Conservation (phyloP, 2,329 filamentous ascomycete genomes). For the Dothideomycetes sp. region DNA sequence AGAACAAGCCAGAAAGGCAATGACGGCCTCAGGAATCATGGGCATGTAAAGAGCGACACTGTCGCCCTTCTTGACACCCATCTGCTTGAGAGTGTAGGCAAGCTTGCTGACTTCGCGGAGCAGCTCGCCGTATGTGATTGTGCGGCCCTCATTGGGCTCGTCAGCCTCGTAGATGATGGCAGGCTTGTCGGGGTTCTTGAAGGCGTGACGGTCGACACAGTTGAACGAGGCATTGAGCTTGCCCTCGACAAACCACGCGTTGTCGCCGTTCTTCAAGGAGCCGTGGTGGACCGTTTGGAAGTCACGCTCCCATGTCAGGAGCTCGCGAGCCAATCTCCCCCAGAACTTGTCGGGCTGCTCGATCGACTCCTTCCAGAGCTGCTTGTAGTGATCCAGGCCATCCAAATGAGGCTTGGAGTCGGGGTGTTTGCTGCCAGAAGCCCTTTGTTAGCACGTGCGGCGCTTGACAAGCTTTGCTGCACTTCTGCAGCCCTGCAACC, state of each 20-base stretch:
- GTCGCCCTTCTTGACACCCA: constrained; percentile 95
- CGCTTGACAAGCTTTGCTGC: background rate
- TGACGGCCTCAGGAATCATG: constrained; percentile 94
- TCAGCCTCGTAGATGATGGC: constrained; percentile 99
- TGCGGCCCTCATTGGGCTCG: constrained; percentile 76
- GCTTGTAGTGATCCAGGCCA: constrained; percentile 53
- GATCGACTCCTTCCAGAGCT: constrained; percentile 74
- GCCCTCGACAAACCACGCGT: constrained; percentile 90
- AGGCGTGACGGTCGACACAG: constrained; percentile 92
- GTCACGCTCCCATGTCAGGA: constrained; percentile 82
- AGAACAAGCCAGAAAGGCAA: constrained; percentile 82
- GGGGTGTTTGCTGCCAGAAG: constrained; percentile 47
- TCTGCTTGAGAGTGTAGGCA: constrained; percentile 81
- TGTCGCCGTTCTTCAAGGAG: constrained; percentile 68
- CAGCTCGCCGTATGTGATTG: constrained; percentile 86
- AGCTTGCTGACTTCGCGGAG: constrained; percentile 83
- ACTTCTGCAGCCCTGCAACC: background rate
- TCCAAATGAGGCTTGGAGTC: constrained; percentile 48
- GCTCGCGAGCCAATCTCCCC: constrained; percentile 74
- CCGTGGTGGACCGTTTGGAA: constrained; percentile 84
- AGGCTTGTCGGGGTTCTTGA: constrained; percentile 83
- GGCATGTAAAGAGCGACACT: constrained; percentile 95
- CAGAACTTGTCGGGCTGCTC: constrained; percentile 83
- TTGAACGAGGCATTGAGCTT: constrained; percentile 94
- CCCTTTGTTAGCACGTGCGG: constrained; percentile 10